These are phyloP conservation scores for Entelexis sorbosivorans DNA, from an alignment of 1,139 yeast genomes.

Conservation along the genomic window DNA sequence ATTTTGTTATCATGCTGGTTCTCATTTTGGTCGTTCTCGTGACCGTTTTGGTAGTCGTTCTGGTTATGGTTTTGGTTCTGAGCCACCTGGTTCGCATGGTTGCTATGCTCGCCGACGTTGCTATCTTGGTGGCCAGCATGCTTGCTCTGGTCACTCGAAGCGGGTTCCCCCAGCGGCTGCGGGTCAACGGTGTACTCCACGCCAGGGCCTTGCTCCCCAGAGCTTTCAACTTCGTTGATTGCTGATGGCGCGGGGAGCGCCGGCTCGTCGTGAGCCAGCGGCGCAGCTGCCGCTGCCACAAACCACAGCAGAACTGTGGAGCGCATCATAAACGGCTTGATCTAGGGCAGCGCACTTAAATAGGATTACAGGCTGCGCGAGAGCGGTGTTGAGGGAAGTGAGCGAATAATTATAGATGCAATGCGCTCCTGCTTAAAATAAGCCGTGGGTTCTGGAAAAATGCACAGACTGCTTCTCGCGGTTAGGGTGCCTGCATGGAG, in stretches of 20 bases:
- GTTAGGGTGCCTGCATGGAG: conserved; percentile 7
- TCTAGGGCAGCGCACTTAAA: neutral
- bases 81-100: neutral
- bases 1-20: neutral
- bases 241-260: neutral
- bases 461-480: neutral
- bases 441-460: conserved; percentile 3
- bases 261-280: neutral
- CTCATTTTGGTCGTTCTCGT: neutral
- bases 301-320: neutral
- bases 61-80: neutral
- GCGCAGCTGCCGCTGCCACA: conserved; percentile 2
- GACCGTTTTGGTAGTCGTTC: neutral
- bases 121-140: too few species aligned
- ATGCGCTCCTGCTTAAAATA: neutral
- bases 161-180: neutral
- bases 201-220: neutral
- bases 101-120: neutral
- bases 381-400: neutral
- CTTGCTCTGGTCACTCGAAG: neutral
- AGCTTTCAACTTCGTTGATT: neutral
- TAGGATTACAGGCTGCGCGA: neutral
- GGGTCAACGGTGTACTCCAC: neutral
- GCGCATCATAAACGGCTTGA: neutral
- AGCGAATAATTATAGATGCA: neutral